Percentiles rank a stretch among this genome's conserved stretches.
Conservation (phyloP, 2,329 filamentous ascomycete genomes). For the Cyphellophora europaea region DNA sequence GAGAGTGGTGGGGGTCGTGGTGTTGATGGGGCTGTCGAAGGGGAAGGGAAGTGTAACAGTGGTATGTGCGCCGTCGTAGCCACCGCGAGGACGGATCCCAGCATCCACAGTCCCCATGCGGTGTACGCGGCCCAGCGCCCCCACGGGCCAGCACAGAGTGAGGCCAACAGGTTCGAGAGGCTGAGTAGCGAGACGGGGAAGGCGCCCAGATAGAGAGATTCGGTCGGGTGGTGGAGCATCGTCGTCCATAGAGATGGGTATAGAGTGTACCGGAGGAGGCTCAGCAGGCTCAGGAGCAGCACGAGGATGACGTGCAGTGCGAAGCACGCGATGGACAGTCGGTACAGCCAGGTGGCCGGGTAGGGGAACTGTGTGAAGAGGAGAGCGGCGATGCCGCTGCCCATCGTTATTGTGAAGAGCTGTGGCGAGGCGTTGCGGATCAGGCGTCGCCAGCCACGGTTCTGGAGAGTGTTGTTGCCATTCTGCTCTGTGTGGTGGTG, state of each 20-base stretch:
- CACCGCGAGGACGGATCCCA: not conserved
- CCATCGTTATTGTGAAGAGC: slow-evolving; percentile 52
- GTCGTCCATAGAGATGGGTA: slow-evolving; percentile 46
- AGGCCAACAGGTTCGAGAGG: slow-evolving; percentile 57
- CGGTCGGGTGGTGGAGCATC: slow-evolving; percentile 56
- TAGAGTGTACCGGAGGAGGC: slow-evolving; percentile 37
- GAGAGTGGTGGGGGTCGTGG: not conserved
- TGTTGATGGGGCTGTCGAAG: not conserved
- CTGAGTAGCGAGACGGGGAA: slow-evolving; percentile 60
- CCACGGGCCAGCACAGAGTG: slow-evolving; percentile 51
- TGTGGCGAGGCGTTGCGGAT: not conserved
- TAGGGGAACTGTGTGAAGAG: slow-evolving; percentile 55
- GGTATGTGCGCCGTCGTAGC: no score
- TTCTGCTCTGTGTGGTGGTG: no score
- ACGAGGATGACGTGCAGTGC: slow-evolving; percentile 52
- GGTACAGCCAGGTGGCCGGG: slow-evolving; percentile 46
- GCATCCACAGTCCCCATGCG: slow-evolving; percentile 34
- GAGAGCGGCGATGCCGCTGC: slow-evolving; percentile 57
- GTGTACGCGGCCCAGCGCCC: slow-evolving; percentile 46
- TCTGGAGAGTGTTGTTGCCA: no score
- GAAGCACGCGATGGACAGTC: slow-evolving; percentile 52
- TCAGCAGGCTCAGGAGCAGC: slow-evolving; percentile 12
- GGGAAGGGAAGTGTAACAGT: not conserved
- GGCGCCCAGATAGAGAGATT: slow-evolving; percentile 59
- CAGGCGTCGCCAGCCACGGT: no score